phyloP scores from a whole-genome alignment of 2,329 filamentous ascomycete genomes.

The Aspergillus clavatus region DNA sequence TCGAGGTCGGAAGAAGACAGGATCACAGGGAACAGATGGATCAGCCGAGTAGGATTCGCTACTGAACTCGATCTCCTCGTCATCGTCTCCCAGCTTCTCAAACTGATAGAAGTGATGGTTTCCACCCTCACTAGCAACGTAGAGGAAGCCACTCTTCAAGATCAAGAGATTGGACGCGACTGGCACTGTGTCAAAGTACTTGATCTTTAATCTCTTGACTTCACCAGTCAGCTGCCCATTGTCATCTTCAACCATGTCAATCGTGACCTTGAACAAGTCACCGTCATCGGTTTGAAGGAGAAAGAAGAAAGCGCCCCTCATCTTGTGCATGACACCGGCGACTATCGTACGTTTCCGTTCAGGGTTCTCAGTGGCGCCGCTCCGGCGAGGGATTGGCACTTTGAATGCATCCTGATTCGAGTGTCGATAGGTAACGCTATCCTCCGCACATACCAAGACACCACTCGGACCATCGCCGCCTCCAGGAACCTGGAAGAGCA shows the following conservation, averaged over 20 bases:
- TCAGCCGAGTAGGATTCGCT: slow-evolving; percentile 81
- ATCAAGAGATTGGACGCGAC: slow-evolving; percentile 84
- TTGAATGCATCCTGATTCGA: slow-evolving; percentile 88
- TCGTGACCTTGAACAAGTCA: slow-evolving; percentile 94
- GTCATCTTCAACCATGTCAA: slow-evolving; percentile 80
- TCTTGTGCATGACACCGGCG: slow-evolving; percentile 93
- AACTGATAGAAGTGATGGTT: slow-evolving; percentile 97
- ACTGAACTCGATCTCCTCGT: slow-evolving; percentile 78
- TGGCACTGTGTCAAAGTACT: slow-evolving; percentile 96
- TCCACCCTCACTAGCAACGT: slow-evolving; percentile 84
- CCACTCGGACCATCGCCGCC: slow-evolving; percentile 91
- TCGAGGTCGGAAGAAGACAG: slow-evolving; percentile 80
- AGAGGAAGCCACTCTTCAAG: slow-evolving; percentile 91
- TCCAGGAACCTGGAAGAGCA: slow-evolving; percentile 92
- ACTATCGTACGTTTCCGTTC: slow-evolving; percentile 83
- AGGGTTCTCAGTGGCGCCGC: slow-evolving; percentile 85
- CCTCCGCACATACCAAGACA: slow-evolving; percentile 89
- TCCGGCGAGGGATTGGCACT: slow-evolving; percentile 80
- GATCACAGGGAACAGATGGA: slow-evolving; percentile 64
- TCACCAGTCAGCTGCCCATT: slow-evolving; percentile 74
- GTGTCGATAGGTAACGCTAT: slow-evolving; percentile 94
- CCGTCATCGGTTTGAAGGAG: slow-evolving; percentile 93
- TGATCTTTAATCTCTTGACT: slow-evolving; percentile 80
- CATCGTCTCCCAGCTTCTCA: slow-evolving; percentile 92
- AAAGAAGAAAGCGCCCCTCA: slow-evolving; percentile 96